Evolutionary conservation across 192 early-diverging fungal species (phyloP), one percentile per base, ranked within the genome.

Genomic region (Coemansia sp.): DNA sequence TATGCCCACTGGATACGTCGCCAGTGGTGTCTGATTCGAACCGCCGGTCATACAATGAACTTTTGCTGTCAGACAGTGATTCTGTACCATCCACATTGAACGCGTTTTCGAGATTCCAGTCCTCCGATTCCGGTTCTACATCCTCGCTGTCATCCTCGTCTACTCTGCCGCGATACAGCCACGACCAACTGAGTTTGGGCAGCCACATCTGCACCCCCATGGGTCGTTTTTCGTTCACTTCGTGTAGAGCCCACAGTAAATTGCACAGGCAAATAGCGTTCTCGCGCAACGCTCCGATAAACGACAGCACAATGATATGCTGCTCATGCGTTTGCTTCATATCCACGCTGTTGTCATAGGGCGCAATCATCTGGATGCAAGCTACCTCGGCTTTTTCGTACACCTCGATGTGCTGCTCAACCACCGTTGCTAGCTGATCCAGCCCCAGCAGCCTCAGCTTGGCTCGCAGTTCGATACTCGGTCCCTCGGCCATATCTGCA

Each of bases 221-320:
- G 1, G 55, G 63, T 2, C 70, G 46, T 22, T 33, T 46, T 3
- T 26, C 37, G 25, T 63, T 47, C 9, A 73, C 57, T 13, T 37
- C 22, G 13, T 66, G 51, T 39, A 73, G 23, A 1, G 58, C 54
- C 6, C 55, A 46, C 26, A 73, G 55, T 21, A 63, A 36, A n/a
- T 19, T 46, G 2, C 55, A 6, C 31, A 73, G 7, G 25, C 59
- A 53, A 5, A 63, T 51, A 1, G 70, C 58, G 54, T 73, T 73
- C 11, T 73, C 70, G 25, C 59, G 59, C 37, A 73, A 34, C 5
- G 59, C 54, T 0, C 70, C 70, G 10, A 73, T 65, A 47, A 73
- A 73, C 23, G 70, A 73, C 45, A 73, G 32, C 26, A 73, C 23
- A 1, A 66, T 45, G 4, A 66, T 53, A 29, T 73, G 43, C 11